Base-by-base conservation (phyloP, 805 yeast species). In the Myxozyma melibiosi region DNA sequence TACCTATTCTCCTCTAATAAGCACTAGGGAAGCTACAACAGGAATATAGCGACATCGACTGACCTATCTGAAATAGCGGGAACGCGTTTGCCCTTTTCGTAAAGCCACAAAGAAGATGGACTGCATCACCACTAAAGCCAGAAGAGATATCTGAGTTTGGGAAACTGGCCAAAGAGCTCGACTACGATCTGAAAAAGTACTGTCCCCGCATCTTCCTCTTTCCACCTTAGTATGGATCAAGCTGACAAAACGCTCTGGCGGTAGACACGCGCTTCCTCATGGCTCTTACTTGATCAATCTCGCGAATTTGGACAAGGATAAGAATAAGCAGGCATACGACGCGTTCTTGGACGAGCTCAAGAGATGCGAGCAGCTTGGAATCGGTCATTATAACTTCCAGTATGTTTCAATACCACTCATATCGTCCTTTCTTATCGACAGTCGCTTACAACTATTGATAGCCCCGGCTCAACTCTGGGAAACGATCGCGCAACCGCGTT, bases 271-370 rank as follows among this genome's bases (percentile, higher is more conserved):
- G 48, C 77, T 94, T 47, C 98, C 99, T 0, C 99, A 94, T 71
- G 98, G 97, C 0, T 90, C 96, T 24, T 94, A 91, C 70, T 84
- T 94, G 66, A 91, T 94, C 69, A 94, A 94, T 69, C 73, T 94
- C 60, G 97, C 96, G 24, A 90, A 90, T 65, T 97, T 97, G 0
- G 97, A 90, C 64, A 71, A 71, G 1, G 94, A 82, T 59, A 92
- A 90, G 70, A 88, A 84, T 55, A 78, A 77, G 31, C 88, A 88
- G 67, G 86, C 96, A 9, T 83, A 81, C 67, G 84, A 77, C 1
- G 85, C 91, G 3, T 86, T 94, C 61, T 53, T 92, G 3, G 99
- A 94, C 68, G 99, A 94, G 66, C 75, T 94, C 66, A 77, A 80
- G 60, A 76, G 99, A 64, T 92, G 98, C 73, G 99, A 94, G 68